A percentile compares a stretch with the other conserved stretches of the same genome.
Conservation (phyloP, 1,139 yeast genomes). For the Nakaseomyces delphensis region DNA sequence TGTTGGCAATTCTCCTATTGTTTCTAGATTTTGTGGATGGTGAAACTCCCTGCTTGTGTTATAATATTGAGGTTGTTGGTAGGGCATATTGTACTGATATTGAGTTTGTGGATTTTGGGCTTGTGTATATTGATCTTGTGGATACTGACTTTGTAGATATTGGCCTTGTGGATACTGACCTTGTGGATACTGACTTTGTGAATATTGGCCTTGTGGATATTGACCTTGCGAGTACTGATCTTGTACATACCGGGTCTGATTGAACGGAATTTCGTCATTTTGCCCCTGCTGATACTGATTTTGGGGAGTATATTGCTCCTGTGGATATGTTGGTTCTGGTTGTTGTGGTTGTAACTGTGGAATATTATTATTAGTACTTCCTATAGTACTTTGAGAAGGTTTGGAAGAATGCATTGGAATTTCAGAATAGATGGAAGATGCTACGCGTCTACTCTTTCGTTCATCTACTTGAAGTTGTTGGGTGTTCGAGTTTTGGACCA, state of each 20-base stretch:
- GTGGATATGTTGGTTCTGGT: neutral
- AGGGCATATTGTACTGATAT: slow-evolving; percentile 5
- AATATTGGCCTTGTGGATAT: neutral
- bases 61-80: neutral
- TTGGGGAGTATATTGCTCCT: neutral
- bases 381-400: slow-evolving; percentile 2
- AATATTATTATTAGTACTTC: neutral
- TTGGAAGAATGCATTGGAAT: slow-evolving; percentile 12
- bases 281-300: neutral
- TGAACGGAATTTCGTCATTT: neutral
- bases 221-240: neutral
- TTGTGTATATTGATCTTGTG: slow-evolving; percentile 1
- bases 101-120: neutral
- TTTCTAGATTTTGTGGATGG: slow-evolving; percentile 18
- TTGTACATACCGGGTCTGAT: neutral
- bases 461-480: slow-evolving; percentile 1
- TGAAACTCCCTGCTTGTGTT: neutral
- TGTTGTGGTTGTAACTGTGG: neutral
- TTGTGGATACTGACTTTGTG: neutral
- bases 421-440: slow-evolving; percentile 31
- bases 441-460: slow-evolving; percentile 19
- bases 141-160: neutral
- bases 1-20: slow-evolving; percentile 22
- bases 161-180: neutral
- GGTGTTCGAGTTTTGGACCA: slow-evolving; percentile 5